A percentile compares a stretch with the other conserved stretches of the same genome.
Evolutionary conservation across 1,284 basidiomycete genomes (phyloP).

Genomic region (Marasmius fiardii): DNA sequence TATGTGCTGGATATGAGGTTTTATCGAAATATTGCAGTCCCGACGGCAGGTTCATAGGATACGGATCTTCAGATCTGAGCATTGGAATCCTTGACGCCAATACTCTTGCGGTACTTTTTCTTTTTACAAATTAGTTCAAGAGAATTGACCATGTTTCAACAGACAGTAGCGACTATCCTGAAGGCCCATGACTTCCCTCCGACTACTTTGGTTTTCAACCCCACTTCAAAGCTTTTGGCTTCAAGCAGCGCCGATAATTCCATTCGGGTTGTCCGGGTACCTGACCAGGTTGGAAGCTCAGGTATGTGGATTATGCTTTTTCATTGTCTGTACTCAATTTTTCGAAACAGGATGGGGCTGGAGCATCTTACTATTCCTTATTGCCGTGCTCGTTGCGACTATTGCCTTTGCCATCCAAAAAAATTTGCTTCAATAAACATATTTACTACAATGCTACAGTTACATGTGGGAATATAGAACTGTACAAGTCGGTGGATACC

Average conservation of each 20-base stretch:
- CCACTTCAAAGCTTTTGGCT: conserved; percentile 77
- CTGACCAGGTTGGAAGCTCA: conserved; percentile 47
- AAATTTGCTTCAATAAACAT: conserved; percentile 11
- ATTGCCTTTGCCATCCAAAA: conserved; percentile 26
- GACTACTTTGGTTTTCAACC: conserved; percentile 87
- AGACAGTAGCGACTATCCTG: conserved; percentile 87
- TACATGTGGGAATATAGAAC: not conserved
- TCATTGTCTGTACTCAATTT: not conserved
- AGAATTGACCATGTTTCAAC: conserved; percentile 4
- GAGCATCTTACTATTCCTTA: conserved; percentile 10
- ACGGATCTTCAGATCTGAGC: conserved; percentile 85
- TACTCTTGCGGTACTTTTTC: conserved; percentile 63
- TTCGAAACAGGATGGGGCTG: conserved; percentile 6
- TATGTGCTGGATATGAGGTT: not conserved
- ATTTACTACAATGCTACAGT: conserved; percentile 7
- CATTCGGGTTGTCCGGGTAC: conserved; percentile 79
- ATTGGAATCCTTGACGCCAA: conserved; percentile 83
- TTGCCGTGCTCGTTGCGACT: conserved; percentile 25
- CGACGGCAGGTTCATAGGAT: conserved; percentile 81
- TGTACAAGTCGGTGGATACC: not conserved
- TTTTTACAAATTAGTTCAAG: not conserved
- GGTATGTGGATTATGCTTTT: conserved; percentile 37
- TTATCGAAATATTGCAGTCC: conserved; percentile 42
- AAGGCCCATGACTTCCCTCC: conserved; percentile 95
- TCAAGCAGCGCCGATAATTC: conserved; percentile 93